Conservation (phyloP, 2,329 filamentous ascomycete genomes). For the Whalleya microplaca region DNA sequence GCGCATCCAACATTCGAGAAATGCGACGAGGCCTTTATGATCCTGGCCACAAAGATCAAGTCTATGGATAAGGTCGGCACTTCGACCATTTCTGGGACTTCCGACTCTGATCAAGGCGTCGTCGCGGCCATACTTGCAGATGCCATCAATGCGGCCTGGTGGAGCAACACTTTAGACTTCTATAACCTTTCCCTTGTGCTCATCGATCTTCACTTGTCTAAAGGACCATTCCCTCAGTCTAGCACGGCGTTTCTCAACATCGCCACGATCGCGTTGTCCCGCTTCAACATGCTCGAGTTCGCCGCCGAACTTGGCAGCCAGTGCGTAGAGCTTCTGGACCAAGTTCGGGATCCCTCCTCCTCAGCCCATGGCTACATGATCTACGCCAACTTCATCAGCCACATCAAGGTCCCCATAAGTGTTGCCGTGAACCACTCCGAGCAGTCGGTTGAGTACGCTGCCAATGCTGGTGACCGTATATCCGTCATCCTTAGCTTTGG, state of each 20-base stretch:
- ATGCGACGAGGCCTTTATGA: conserved; percentile 76
- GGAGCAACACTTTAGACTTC: conserved; percentile 73
- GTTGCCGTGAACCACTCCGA: conserved; percentile 64
- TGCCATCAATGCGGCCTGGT: conserved; percentile 71
- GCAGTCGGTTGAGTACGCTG: conserved; percentile 66
- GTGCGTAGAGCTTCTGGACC: conserved; percentile 66
- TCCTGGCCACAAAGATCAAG: conserved; percentile 62
- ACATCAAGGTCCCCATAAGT: conserved; percentile 66
- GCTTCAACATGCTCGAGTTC: conserved; percentile 72
- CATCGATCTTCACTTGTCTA: conserved; percentile 65
- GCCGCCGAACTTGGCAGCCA: conserved; percentile 67
- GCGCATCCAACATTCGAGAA: conserved; percentile 71
- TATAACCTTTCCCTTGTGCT: conserved; percentile 72
- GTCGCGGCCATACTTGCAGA: conserved; percentile 73
- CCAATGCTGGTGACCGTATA: conserved; percentile 70
- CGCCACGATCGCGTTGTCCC: conserved; percentile 66
- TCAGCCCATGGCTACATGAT: conserved; percentile 71
- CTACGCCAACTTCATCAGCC: conserved; percentile 71
- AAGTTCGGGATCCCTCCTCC: conserved; percentile 66
- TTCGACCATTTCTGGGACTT: conserved; percentile 45
- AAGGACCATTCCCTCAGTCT: conserved; percentile 70
- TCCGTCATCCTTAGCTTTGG: conserved; percentile 74
- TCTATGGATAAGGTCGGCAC: conserved; percentile 56
- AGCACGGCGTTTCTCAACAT: conserved; percentile 71
- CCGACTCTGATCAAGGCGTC: conserved; percentile 60